Conservation (phyloP, 2,329 filamentous ascomycete species). For the Beauveria pseudobassiana region DNA sequence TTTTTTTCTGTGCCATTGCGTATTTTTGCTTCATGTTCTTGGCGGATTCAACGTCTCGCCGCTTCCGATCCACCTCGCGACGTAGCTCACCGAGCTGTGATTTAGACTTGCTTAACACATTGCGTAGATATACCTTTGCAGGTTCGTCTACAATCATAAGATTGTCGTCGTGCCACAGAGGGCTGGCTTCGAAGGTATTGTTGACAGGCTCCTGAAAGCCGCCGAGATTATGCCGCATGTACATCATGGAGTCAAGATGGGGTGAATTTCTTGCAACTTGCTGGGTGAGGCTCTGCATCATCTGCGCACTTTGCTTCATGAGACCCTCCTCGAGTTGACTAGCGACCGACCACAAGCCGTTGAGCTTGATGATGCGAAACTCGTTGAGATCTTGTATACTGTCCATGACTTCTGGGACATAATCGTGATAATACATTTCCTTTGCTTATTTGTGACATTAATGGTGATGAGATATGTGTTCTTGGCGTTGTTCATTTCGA, state of each 20-base stretch:
- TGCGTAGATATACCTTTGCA: conserved; percentile 85
- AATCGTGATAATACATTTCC: conserved; percentile 95
- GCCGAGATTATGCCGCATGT: conserved; percentile 82
- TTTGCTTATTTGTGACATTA: conserved; percentile 95
- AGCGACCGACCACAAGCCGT: conserved; percentile 76
- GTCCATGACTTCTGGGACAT: conserved; percentile 87
- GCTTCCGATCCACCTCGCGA: conserved; percentile 77
- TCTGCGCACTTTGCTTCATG: conserved; percentile 63
- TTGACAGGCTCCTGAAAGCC: conserved; percentile 77
- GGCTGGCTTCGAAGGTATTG: conserved; percentile 85
- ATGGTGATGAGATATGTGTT: conserved; percentile 97
- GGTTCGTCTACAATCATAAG: conserved; percentile 78
- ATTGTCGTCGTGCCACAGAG: conserved; percentile 93
- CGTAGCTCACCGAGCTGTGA: conserved; percentile 70
- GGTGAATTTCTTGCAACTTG: conserved; percentile 88
- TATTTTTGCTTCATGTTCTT: conserved; percentile 67
- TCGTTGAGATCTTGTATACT: conserved; percentile 91
- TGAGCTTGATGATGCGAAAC: conserved; percentile 76
- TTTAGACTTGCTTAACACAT: conserved; percentile 88
- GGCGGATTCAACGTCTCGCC: conserved; percentile 72
- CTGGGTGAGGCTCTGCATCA: conserved; percentile 63
- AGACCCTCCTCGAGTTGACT: conserved; percentile 74
- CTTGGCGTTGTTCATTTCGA: conserved; percentile 96
- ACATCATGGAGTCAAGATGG: conserved; percentile 94
- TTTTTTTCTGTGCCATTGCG: conserved; percentile 79